Evolutionary conservation across 768 basidiomycete genomes (phyloP), one percentile per base, ranked within the genome.

Genomic region (Rhodocollybia butyracea): DNA sequence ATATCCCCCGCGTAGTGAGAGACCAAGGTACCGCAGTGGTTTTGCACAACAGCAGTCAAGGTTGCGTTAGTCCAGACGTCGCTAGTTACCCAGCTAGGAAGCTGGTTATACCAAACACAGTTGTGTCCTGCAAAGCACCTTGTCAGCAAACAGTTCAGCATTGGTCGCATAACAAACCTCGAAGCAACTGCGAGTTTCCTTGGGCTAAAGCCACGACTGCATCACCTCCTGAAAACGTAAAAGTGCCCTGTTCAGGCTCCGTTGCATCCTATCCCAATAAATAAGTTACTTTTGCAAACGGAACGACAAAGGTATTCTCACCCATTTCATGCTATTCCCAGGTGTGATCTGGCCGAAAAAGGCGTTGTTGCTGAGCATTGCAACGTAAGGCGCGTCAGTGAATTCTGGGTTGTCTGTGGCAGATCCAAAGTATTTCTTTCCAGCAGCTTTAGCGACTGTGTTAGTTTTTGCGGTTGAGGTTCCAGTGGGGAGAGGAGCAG

Each of bases 311-410:
- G 12, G 26, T 13, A 46, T 26, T 57, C 68, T 32, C 57, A 77
- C 80, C 80, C 80, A 82, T 76, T 83, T 82, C 80, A 81, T 80
- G 57, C 72, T 75, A 60, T 81, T 81, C 19, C 69, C 79, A 24
- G 80, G 71, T 0, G 80, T 81, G 56, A 82, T 66, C 61, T 78
- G 77, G 12, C 68, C 68, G 59, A 80, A 81, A 56, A 74, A 66
- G 15, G 51, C 63, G 34, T 59, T 70, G 61, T 79, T 69, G 54
- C 68, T 63, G 45, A 80, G 67, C 48, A 69, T 65, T 10, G 70
- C 64, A 12, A 70, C 66, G 61, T 80, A 80, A 1, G 74, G 58
- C 0, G 68, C 57, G 59, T 80, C 75, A 13, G 68, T 74, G 36
- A 80, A 69, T 62, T 80, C 78, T 47, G 64, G 60, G 60, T 77